phyloP scores from a whole-genome alignment of 2,329 filamentous ascomycete genomes.

The Drechslera avenae region DNA sequence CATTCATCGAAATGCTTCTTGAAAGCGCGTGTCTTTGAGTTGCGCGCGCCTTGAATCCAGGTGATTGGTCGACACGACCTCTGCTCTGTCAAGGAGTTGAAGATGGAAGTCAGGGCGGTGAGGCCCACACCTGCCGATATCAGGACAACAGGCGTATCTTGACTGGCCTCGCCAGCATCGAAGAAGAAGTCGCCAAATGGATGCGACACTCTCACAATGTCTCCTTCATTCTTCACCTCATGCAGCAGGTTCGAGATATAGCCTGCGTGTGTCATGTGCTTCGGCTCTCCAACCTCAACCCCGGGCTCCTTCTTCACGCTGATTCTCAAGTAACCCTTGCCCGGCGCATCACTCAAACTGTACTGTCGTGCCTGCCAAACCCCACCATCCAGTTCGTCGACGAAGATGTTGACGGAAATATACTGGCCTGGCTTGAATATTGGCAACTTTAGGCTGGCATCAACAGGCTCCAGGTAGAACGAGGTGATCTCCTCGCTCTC shows the following conservation, averaged over 20 bases:
- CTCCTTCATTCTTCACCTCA: slow-evolving; percentile 64
- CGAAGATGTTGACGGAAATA: slow-evolving; percentile 65
- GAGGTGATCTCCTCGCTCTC: slow-evolving; percentile 73
- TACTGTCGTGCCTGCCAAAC: slow-evolving; percentile 73
- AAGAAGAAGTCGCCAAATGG: slow-evolving; percentile 68
- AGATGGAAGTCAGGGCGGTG: slow-evolving; percentile 69
- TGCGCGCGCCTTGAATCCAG: slow-evolving; percentile 67
- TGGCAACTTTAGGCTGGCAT: slow-evolving; percentile 65
- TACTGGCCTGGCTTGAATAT: slow-evolving; percentile 73
- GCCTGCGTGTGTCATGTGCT: slow-evolving; percentile 61
- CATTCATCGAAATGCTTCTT: slow-evolving; percentile 54
- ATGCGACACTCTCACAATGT: slow-evolving; percentile 68
- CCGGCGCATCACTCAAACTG: slow-evolving; percentile 70
- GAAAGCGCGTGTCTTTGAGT: slow-evolving; percentile 61
- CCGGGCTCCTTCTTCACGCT: slow-evolving; percentile 71
- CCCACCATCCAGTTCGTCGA: slow-evolving; percentile 56
- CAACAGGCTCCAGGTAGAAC: slow-evolving; percentile 70
- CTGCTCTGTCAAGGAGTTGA: slow-evolving; percentile 57
- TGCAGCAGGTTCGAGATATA: slow-evolving; percentile 74
- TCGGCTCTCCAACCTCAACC: slow-evolving; percentile 53
- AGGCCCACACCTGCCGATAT: slow-evolving; percentile 72
- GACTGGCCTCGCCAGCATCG: slow-evolving; percentile 53
- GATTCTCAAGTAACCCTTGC: slow-evolving; percentile 68
- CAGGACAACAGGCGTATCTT: slow-evolving; percentile 63
- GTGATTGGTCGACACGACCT: slow-evolving; percentile 56